phyloP scores from a whole-genome alignment of 192 early-diverging fungal genomes.

The Irineochytrium annulatum region DNA sequence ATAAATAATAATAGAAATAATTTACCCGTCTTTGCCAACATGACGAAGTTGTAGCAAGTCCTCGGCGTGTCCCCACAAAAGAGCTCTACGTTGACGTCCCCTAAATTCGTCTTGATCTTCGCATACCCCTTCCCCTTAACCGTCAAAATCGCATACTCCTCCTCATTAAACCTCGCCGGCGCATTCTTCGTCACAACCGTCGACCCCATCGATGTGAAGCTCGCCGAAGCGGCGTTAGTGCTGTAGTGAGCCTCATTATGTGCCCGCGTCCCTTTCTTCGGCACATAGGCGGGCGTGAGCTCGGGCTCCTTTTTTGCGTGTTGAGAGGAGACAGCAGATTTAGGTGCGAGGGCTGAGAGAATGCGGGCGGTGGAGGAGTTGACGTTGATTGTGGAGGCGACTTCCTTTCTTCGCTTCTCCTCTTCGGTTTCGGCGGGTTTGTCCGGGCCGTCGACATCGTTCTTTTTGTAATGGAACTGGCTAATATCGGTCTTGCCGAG shows the following conservation, averaged over 20 bases:
- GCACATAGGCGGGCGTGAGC: conserved; percentile 43
- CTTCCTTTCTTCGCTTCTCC: conserved; percentile 42
- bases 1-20: background rate
- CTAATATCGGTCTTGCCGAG: conserved; percentile 59
- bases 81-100: conserved; percentile 76
- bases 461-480: conserved; percentile 72
- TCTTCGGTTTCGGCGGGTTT: conserved; percentile 23
- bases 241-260: conserved; percentile 85
- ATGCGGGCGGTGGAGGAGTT: conserved; percentile 52
- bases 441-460: conserved; percentile 53
- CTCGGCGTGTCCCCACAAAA: conserved; percentile 76
- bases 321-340: too few relatives aligned
- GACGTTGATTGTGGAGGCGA: conserved; percentile 58
- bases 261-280: conserved; percentile 36
- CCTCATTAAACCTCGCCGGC: conserved; percentile 65
- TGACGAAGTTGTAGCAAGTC: conserved; percentile 90
- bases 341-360: conserved; percentile 44
- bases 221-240: conserved; percentile 67
- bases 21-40: conserved; percentile 65
- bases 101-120: conserved; percentile 75
- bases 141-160: conserved; percentile 84
- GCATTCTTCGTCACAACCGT: conserved; percentile 68
- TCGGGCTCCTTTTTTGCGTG: conserved; percentile 3
- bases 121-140: conserved; percentile 77
- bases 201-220: conserved; percentile 85